Evolutionary conservation across 805 yeast genomes (phyloP).

Genomic region (Cyberlindnera euphorbiae): DNA sequence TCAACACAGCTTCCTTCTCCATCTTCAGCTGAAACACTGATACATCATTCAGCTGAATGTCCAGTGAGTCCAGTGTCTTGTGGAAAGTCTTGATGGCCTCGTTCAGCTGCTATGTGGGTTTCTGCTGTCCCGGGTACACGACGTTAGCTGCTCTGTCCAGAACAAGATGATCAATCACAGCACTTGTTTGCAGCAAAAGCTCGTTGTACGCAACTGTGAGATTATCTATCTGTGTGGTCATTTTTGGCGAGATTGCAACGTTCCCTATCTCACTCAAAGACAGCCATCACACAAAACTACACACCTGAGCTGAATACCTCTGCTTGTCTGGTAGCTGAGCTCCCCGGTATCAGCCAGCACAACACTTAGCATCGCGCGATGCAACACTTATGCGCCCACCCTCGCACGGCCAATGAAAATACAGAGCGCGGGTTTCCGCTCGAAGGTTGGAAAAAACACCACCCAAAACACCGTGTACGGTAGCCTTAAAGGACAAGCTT

Average conservation of each 20-base stretch:
- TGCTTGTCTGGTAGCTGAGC: too few relatives aligned
- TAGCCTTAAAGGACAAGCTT: too few relatives aligned
- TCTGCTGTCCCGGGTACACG: slow-evolving; percentile 19
- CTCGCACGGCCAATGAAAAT: slow-evolving; percentile 7
- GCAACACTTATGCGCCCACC: slow-evolving; percentile 2
- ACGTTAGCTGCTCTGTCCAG: slow-evolving; percentile 21
- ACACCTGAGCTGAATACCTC: too few relatives aligned
- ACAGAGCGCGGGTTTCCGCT: not conserved
- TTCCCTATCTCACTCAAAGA: too few relatives aligned
- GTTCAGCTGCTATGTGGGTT: slow-evolving; percentile 8
- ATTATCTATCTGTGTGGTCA: slow-evolving; percentile 16
- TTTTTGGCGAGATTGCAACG: not conserved
- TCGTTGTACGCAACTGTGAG: slow-evolving; percentile 15
- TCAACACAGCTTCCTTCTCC: slow-evolving; percentile 14
- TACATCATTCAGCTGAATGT: slow-evolving; percentile 24
- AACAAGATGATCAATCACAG: slow-evolving; percentile 20
- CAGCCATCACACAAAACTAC: too few relatives aligned
- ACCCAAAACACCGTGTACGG: too few relatives aligned
- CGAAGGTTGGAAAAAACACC: too few relatives aligned
- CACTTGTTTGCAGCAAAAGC: slow-evolving; percentile 21
- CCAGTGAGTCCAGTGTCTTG: slow-evolving; percentile 17
- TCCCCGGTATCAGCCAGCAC: too few relatives aligned
- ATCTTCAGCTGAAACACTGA: slow-evolving; percentile 18
- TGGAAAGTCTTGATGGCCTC: slow-evolving; percentile 19
- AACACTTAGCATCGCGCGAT: not conserved